A percentile compares a stretch with the other conserved stretches of the same genome.
phyloP scores from a whole-genome alignment of 2,329 filamentous ascomycete genomes.

The Stagonosporopsis chrysanthemi region DNA sequence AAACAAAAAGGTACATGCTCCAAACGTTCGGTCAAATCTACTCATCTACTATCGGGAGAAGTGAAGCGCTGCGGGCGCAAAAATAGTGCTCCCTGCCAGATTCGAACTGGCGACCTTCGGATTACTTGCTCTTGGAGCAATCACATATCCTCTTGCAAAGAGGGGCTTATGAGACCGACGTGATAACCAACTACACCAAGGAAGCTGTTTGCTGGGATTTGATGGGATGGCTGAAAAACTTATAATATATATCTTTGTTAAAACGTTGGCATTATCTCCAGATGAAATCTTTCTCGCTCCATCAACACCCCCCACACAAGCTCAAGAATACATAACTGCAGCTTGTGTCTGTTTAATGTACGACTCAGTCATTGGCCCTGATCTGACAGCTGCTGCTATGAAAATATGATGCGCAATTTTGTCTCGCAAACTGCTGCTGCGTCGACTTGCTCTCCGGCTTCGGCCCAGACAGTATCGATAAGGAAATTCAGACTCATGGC shows the following conservation, averaged over 20 bases:
- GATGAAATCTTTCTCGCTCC: too few relatives aligned
- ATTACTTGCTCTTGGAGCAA: slow-evolving; percentile 32
- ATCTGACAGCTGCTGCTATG: too few relatives aligned
- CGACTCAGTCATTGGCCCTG: too few relatives aligned
- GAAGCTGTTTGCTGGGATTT: slow-evolving; percentile 20
- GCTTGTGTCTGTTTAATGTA: too few relatives aligned
- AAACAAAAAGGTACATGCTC: neutral
- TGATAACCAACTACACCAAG: slow-evolving; percentile 44
- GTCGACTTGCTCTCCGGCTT: slow-evolving; percentile 26
- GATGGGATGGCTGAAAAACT: neutral
- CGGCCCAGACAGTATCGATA: slow-evolving; percentile 25
- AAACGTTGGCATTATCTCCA: too few relatives aligned
- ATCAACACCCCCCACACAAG: too few relatives aligned
- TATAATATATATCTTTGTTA: too few relatives aligned
- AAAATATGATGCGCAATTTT: neutral
- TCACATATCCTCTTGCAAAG: too few relatives aligned
- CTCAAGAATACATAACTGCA: too few relatives aligned
- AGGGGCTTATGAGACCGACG: slow-evolving; percentile 44
- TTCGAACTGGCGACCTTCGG: slow-evolving; percentile 42
- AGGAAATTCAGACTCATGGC: slow-evolving; percentile 28
- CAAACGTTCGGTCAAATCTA: neutral
- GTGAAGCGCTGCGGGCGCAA: neutral
- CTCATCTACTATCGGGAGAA: too few relatives aligned
- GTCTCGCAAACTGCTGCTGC: neutral
- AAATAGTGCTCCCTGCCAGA: slow-evolving; percentile 31